Evolutionary conservation across 164 flowering plant genomes (phyloP).

Genomic region (Aristolochia californica): DNA sequence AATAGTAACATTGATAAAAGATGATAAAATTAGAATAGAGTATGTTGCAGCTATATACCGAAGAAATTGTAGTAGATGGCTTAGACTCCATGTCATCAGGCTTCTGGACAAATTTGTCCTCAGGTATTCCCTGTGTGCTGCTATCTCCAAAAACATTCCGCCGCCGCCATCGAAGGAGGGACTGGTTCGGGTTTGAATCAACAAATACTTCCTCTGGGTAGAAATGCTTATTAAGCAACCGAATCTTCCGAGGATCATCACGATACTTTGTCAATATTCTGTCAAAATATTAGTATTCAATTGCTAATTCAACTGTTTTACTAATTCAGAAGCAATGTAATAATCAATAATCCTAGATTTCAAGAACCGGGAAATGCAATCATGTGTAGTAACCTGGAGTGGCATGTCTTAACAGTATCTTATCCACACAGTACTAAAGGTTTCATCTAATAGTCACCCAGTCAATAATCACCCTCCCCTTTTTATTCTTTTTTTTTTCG

Average conservation of each 20-base stretch:
- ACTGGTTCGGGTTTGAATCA: constrained; percentile 38
- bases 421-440: too few species aligned
- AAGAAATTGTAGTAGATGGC: constrained; percentile 27
- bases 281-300: constrained; percentile 6
- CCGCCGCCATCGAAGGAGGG: constrained; percentile 45
- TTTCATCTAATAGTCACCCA: too few species aligned
- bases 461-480: too few species aligned
- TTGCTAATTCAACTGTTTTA: too few species aligned
- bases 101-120: constrained; percentile 13
- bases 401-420: too few species aligned
- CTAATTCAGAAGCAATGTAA: too few species aligned
- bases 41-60: neutral
- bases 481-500: too few species aligned
- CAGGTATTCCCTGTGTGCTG: constrained; percentile 12
- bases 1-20: neutral
- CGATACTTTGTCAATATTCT: constrained; percentile 46
- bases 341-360: too few species aligned
- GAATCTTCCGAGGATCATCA: constrained; percentile 35
- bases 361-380: too few species aligned
- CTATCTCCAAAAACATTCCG: constrained; percentile 35
- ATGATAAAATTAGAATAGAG: neutral
- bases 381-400: too few species aligned
- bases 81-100: constrained; percentile 16
- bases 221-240: constrained; percentile 41
- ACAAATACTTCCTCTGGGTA: constrained; percentile 52